Base-by-base conservation (phyloP, 1,284 basidiomycete species). In the Ceratobasidium sp. region DNA sequence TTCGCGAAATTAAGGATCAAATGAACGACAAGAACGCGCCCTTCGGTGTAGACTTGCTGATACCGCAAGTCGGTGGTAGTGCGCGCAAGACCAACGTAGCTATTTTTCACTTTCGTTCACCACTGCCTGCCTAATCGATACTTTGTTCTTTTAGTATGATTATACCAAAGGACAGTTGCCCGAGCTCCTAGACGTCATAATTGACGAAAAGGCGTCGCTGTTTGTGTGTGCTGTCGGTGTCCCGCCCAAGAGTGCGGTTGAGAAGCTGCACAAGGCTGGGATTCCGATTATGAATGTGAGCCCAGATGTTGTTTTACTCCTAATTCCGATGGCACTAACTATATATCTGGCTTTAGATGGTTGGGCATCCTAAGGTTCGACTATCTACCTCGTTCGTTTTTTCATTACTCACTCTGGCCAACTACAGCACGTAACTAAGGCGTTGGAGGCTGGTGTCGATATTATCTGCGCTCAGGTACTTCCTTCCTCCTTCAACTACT, bases 1-100 rank as follows among this genome's bases (percentile, higher is more conserved):
- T 96, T 78, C 86, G 87, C 76, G 89, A 89, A 1, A 84, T 96
- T 77, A 97, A 96, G 85, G 86, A 86, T 42, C 86, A 88, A 80
- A 85, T 96, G 35, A 86, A 88, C 76, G 87, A 94, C 83, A 89
- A 89, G 82, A 90, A 90, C 67, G 90, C 89, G 33, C 92, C 94
- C 0, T 97, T 96, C 80, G 95, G 95, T 75, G 93, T 97, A 63
- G 95, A 97, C 82, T 86, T 96, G 65, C 88, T 96, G 39, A 85
- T 96, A 42, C 95, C 95, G 17, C 91, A 94, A 81, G 88, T 96
- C 26, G 94, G 93, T 37, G 92, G 91, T 37, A 90, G 83, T 78
- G 94, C 95, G 10, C 88, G 94, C 79, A 95, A 94, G 86, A 96
- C 94, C 31, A 96, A 96, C 83, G 92, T 92, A 83, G 77, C 90